These are phyloP conservation scores for Trametes cinnabarina DNA, from an alignment of 768 basidiomycete species.

Conservation along the genomic window DNA sequence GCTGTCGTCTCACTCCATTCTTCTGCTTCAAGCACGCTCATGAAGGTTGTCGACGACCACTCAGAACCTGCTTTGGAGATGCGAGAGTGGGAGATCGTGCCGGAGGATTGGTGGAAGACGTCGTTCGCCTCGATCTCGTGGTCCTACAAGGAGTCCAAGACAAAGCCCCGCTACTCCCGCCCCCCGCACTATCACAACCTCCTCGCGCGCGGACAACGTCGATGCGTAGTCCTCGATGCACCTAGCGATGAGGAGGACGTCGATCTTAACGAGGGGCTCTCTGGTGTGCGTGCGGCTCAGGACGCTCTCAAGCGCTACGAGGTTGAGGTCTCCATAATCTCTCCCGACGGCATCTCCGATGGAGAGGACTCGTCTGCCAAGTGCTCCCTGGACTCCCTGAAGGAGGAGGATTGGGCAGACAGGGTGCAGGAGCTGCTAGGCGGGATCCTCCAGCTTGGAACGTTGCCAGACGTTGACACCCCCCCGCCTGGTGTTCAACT, in stretches of 20 bases:
- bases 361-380: not conserved
- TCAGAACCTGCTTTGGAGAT: conserved; percentile 1
- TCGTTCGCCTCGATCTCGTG: conserved; percentile 20
- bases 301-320: conserved; percentile 26
- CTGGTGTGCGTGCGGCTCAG: conserved; percentile 25
- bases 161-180: conserved; percentile 14
- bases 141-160: conserved; percentile 11
- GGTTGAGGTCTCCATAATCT: conserved; percentile 22
- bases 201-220: conserved; percentile 15
- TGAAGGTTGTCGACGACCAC: not conserved
- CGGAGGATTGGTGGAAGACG: conserved; percentile 21
- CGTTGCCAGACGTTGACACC: conserved; percentile 17
- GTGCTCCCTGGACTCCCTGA: conserved; percentile 8
- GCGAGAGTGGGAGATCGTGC: conserved; percentile 16
- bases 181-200: conserved; percentile 25
- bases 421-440: conserved; percentile 41
- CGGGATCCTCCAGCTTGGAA: conserved; percentile 20
- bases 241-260: conserved; percentile 11
- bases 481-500: conserved; percentile 16
- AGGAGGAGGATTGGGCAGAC: conserved; percentile 42
- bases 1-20: not conserved
- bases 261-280: conserved; percentile 22
- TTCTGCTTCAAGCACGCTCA: not conserved
- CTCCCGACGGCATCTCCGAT: conserved; percentile 1
- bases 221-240: not conserved